Conservation (phyloP, 768 basidiomycete genomes). For the Strobilomyces dryophilus region DNA sequence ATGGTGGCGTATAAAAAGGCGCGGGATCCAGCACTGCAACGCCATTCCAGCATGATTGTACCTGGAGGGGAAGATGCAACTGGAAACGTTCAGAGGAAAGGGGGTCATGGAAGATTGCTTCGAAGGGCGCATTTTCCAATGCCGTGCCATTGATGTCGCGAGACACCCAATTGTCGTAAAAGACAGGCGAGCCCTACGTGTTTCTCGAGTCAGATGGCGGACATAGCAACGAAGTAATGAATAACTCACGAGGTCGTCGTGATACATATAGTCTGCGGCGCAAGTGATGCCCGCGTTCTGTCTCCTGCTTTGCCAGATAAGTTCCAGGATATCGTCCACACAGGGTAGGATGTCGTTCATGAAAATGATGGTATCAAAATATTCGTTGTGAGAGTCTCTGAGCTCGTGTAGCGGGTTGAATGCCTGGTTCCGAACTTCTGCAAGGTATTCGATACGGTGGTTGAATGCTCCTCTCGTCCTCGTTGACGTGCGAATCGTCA, state of each 20-base stretch:
- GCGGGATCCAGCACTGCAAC: slow-evolving; percentile 94
- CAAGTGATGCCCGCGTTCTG: slow-evolving; percentile 99
- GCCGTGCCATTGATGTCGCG: slow-evolving; percentile 98
- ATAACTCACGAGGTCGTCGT: slow-evolving; percentile 77
- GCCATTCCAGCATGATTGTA: slow-evolving; percentile 99
- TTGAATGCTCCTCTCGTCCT: slow-evolving; percentile 95
- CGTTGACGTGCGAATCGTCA: slow-evolving; percentile 90
- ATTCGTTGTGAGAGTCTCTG: slow-evolving; percentile 86
- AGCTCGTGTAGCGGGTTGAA: slow-evolving; percentile 94
- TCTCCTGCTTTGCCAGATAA: slow-evolving; percentile 89
- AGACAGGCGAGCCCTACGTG: slow-evolving; percentile 73
- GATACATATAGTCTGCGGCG: slow-evolving; percentile 99
- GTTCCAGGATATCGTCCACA: slow-evolving; percentile 94
- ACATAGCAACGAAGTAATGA: not conserved
- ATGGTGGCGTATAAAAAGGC: slow-evolving; percentile 89
- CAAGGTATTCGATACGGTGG: slow-evolving; percentile 99
- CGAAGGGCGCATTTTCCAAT: slow-evolving; percentile 96
- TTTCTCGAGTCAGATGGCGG: not conserved
- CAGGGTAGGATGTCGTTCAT: slow-evolving; percentile 99
- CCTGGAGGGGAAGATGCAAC: slow-evolving; percentile 88
- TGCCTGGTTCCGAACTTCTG: slow-evolving; percentile 99
- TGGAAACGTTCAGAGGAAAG: slow-evolving; percentile 80
- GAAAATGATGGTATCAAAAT: slow-evolving; percentile 95
- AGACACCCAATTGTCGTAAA: slow-evolving; percentile 99
- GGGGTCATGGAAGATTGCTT: slow-evolving; percentile 85